These are phyloP conservation scores for Salicornia ramosissima DNA, from an alignment of 148 eudicot genomes.

Conservation along the genomic window DNA sequence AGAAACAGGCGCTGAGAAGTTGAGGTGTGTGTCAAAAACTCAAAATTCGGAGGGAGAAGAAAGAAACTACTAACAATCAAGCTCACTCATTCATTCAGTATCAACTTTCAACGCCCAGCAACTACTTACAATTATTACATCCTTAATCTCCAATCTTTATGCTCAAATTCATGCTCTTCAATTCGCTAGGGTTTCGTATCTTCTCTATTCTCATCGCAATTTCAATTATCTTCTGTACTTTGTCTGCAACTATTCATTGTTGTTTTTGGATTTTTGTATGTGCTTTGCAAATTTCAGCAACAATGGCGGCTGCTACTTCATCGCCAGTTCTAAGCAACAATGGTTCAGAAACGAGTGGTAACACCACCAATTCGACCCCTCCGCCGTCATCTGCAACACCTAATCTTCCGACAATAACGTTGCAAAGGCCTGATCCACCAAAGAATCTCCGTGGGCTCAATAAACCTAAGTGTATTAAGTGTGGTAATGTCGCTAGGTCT, in stretches of 20 bases:
- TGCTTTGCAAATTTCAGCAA: not conserved
- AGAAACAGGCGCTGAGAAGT: slow-evolving; percentile 8
- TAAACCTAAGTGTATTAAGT: slow-evolving; percentile 46
- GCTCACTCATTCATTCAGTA: not conserved
- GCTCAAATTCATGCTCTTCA: not conserved
- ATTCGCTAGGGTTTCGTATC: not conserved
- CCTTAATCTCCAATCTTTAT: not conserved
- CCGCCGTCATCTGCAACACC: slow-evolving; percentile 10
- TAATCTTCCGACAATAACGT: slow-evolving; percentile 12
- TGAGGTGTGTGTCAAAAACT: not conserved
- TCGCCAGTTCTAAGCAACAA: slow-evolving; percentile 29
- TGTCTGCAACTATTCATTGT: too few species aligned
- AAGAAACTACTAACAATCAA: too few species aligned
- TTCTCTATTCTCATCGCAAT: not conserved
- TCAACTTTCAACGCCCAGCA: too few species aligned
- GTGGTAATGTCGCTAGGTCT: slow-evolving; percentile 52
- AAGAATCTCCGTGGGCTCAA: slow-evolving; percentile 45
- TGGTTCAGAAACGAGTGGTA: slow-evolving; percentile 23
- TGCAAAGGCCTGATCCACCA: slow-evolving; percentile 27
- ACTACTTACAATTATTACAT: too few species aligned
- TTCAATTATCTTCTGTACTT: too few species aligned
- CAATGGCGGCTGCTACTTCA: slow-evolving; percentile 14
- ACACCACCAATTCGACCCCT: not conserved
- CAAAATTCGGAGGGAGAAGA: slow-evolving; percentile 5
- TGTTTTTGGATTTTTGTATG: not conserved